Conservation (phyloP, 352 stramenopile genomes). For the Plasmopara halstedii region DNA sequence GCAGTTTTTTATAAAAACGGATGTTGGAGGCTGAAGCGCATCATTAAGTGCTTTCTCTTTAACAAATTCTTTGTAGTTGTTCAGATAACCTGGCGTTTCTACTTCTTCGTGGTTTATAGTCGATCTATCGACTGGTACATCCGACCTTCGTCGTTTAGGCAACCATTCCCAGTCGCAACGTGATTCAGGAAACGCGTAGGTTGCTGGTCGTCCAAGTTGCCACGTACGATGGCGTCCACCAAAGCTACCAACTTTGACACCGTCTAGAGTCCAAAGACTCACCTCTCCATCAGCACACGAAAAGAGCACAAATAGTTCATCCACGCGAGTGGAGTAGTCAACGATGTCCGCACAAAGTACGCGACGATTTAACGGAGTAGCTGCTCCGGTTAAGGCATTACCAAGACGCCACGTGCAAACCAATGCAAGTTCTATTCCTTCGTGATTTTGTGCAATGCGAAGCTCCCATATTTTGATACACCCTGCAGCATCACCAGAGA, state of each 20-base stretch:
- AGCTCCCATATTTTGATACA: slow-evolving; percentile 66
- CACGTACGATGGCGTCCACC: slow-evolving; percentile 46
- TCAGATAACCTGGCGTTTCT: slow-evolving; percentile 1
- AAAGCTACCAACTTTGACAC: slow-evolving; percentile 58
- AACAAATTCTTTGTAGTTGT: not conserved
- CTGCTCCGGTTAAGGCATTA: not conserved
- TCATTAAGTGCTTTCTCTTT: slow-evolving; percentile 11
- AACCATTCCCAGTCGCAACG: slow-evolving; percentile 34
- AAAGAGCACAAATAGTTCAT: slow-evolving; percentile 55
- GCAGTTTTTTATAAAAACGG: slow-evolving; percentile 50
- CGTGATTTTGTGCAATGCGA: slow-evolving; percentile 37
- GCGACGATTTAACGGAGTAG: slow-evolving; percentile 14
- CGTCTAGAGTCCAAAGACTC: slow-evolving; percentile 66
- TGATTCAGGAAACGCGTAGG: slow-evolving; percentile 35
- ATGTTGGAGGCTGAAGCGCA: slow-evolving; percentile 6
- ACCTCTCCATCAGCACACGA: slow-evolving; percentile 59
- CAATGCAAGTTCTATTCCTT: slow-evolving; percentile 49
- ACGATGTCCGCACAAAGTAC: slow-evolving; percentile 54
- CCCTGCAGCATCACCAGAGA: slow-evolving; percentile 48
- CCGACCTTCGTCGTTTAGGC: slow-evolving; percentile 2
- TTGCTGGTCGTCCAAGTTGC: slow-evolving; percentile 46
- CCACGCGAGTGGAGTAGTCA: slow-evolving; percentile 42
- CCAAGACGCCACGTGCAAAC: slow-evolving; percentile 46
- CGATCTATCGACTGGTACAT: not conserved
- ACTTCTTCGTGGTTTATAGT: slow-evolving; percentile 12